Evolutionary conservation across 768 basidiomycete genomes (phyloP).

Genomic region (Tulasnella sp.): DNA sequence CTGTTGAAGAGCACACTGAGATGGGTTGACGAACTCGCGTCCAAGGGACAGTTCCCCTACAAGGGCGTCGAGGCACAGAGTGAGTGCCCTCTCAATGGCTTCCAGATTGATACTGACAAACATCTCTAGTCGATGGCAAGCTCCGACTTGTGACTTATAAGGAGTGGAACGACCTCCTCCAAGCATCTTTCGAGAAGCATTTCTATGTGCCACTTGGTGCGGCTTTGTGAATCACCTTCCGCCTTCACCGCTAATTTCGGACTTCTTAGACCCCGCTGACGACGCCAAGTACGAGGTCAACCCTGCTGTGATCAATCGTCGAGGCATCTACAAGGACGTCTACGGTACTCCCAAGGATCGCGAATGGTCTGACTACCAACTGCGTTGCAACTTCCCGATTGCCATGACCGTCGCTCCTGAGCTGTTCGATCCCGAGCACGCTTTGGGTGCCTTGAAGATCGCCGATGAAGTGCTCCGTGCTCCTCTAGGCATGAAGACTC

Average conservation of each 20-base stretch:
- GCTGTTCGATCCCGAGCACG: conserved; percentile 72
- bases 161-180: conserved; percentile 81
- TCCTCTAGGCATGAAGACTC: conserved; percentile 92
- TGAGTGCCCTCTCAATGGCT: conserved; percentile 31
- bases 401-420: conserved; percentile 98
- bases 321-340: conserved; percentile 98
- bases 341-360: conserved; percentile 76
- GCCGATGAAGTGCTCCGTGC: conserved; percentile 71
- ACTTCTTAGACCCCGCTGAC: conserved; percentile 46
- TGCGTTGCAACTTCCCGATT: conserved; percentile 86
- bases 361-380: conserved; percentile 97
- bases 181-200: conserved; percentile 74
- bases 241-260: background rate
- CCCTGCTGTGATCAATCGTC: conserved; percentile 60
- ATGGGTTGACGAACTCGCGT: conserved; percentile 68
- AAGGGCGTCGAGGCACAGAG: conserved; percentile 73
- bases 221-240: conserved; percentile 17
- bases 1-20: conserved; percentile 83
- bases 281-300: conserved; percentile 64
- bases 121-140: conserved; percentile 50
- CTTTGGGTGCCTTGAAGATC: conserved; percentile 65
- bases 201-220: conserved; percentile 81
- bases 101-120: background rate
- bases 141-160: conserved; percentile 68
- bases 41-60: conserved; percentile 68